phyloP scores from a whole-genome alignment of 2,329 filamentous ascomycete species.

The Berkeleyomyces basicola region DNA sequence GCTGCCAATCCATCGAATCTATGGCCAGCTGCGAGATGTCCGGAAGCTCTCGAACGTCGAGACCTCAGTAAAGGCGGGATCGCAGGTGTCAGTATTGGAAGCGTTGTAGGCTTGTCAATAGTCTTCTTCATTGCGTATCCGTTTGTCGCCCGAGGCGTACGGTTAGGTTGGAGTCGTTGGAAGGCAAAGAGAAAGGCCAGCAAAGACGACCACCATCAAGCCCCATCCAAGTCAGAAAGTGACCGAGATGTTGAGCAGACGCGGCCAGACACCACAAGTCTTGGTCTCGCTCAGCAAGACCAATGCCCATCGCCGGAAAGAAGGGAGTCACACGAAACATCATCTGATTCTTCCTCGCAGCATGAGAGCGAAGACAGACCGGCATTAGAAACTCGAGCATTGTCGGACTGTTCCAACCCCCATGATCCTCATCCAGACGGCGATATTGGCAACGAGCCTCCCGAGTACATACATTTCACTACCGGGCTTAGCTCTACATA shows the following conservation, averaged over 20 bases:
- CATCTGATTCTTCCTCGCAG: neutral
- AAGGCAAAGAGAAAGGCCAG: neutral
- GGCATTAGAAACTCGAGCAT: neutral
- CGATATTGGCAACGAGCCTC: neutral
- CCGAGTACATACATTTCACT: slow-evolving; percentile 2
- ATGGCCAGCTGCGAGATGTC: neutral
- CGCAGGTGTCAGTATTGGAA: slow-evolving; percentile 41
- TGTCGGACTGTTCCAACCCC: neutral
- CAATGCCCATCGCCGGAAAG: neutral
- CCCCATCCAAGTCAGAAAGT: neutral
- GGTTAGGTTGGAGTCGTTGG: slow-evolving; percentile 10
- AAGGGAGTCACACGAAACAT: neutral
- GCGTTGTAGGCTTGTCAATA: slow-evolving; percentile 19
- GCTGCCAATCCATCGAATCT: neutral
- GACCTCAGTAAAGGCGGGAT: slow-evolving; percentile 31
- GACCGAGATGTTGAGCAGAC: neutral
- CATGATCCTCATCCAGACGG: neutral
- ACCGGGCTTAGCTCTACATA: slow-evolving; percentile 11
- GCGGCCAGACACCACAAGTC: neutral
- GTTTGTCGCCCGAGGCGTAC: slow-evolving; percentile 12
- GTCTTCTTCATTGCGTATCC: slow-evolving; percentile 14
- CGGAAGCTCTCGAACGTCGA: slow-evolving; percentile 3
- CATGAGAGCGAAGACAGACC: neutral
- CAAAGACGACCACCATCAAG: neutral
- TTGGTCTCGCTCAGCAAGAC: neutral